A percentile compares a stretch with the other conserved stretches of the same genome.
Evolutionary conservation across 1,284 basidiomycete genomes (phyloP).

Genomic region (Irpex sp.): DNA sequence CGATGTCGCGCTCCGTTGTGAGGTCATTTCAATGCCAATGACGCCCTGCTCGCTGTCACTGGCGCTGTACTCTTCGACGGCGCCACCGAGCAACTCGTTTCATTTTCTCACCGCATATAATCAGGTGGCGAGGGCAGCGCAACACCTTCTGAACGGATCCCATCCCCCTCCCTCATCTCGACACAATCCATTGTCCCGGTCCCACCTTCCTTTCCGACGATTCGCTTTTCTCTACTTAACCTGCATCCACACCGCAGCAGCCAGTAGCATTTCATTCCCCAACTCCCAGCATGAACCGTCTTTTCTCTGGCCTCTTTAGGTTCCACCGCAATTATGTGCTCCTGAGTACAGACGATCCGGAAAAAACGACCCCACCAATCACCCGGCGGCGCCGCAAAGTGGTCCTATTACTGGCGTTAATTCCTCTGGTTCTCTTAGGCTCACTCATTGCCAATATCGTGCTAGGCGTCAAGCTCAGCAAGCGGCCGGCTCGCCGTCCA

Average conservation of each 20-base stretch:
- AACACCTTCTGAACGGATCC: neutral
- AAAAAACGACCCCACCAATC: neutral
- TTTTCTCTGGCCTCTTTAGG: neutral
- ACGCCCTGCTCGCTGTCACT: neutral
- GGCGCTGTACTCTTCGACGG: neutral
- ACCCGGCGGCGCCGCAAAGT: too few species aligned
- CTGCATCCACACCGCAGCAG: neutral
- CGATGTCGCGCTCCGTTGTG: neutral
- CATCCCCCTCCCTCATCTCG: neutral
- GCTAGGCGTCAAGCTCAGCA: neutral
- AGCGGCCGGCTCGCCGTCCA: neutral
- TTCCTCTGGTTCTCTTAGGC: neutral
- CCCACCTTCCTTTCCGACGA: neutral
- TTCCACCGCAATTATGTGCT: neutral
- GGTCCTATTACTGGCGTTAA: neutral
- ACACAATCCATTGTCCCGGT: neutral
- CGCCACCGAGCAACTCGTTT: neutral
- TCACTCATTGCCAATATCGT: constrained; percentile 6
- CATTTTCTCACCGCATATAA: neutral
- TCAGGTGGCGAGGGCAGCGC: neutral
- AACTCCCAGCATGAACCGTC: neutral
- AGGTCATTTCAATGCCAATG: neutral
- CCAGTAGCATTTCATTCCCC: neutral
- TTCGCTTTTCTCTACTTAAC: neutral
- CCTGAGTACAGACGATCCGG: neutral